Evolutionary conservation across 805 yeast species (phyloP), one percentile per base, ranked within the genome.

Genomic region (Cyberlindnera misumaiensis): DNA sequence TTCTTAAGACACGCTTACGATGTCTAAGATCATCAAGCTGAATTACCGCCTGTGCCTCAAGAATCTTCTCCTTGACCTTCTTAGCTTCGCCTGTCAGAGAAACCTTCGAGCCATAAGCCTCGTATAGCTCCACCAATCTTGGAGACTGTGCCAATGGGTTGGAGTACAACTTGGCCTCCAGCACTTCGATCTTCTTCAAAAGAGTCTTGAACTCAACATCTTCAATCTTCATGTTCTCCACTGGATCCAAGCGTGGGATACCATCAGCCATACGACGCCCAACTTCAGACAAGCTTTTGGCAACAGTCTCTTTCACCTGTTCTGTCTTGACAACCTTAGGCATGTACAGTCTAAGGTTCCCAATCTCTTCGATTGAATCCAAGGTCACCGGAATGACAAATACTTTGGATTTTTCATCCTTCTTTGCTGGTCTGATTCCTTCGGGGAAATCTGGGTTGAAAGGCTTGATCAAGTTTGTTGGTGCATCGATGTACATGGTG

Each of bases 1-100:
- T 77, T 60, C 97, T 78, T 51, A 93, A 67, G 2, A 94, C 97
- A 53, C 97, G 73, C 60, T 88, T 90, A 53, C 98, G 81, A 56
- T 85, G 86, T 59, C 84, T 87, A 55, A 93, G 71, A 59, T 93
- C 97, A 57, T 93, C 97, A 55, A 93, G 67, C 62, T 93, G 98
- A 49, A 90, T 80, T 13, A 93, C 88, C 0, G 97, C 83, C 56
- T 85, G 88, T 0, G 96, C 93, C 43, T 87, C 90, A 32, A 70
- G 64, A 29, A 90, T 82, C 56, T 83, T 79, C 20, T 71, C 72
- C 49, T 77, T 77, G 28, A 83, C 58, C 5, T 62, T 62, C 48
- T 77, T 77, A 36, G 85, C 77, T 40, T 80, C 72, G 11, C 66
- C 66, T 41, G 72, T 75, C 30, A 87, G 53, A 1, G 71, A 70